Evolutionary conservation across 202 grass and related monocot species (phyloP).

Genomic region (Panicum virgatum): DNA sequence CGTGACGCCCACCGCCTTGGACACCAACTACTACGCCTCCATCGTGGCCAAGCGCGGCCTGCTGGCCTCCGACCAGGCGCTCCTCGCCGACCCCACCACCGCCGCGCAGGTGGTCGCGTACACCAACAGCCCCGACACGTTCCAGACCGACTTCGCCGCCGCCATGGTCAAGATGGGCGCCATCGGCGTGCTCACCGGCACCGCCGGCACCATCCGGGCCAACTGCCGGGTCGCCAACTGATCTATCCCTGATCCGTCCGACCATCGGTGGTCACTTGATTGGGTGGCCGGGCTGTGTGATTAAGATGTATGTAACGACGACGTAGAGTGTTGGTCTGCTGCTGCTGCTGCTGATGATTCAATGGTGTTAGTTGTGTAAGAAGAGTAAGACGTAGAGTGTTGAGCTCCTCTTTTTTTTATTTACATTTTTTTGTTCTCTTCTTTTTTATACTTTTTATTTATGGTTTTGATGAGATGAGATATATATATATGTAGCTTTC

Average conservation of each 20-base stretch:
- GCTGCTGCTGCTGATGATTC: neutral
- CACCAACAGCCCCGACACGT: conserved; percentile 43
- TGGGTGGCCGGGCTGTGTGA: neutral
- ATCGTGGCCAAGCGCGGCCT: conserved; percentile 54
- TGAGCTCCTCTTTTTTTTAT: neutral
- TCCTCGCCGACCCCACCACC: conserved; percentile 44
- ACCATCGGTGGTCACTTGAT: neutral
- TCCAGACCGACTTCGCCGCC: conserved; percentile 56
- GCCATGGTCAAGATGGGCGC: conserved; percentile 78
- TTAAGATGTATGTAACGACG: neutral
- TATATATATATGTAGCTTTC: neutral
- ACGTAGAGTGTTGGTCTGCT: neutral
- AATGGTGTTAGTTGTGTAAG: neutral
- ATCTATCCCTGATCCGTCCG: neutral
- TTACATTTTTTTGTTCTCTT: neutral
- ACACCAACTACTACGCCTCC: conserved; percentile 69
- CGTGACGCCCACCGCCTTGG: conserved; percentile 55
- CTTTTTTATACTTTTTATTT: neutral
- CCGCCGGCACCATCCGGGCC: conserved; percentile 49
- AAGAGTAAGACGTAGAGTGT: neutral
- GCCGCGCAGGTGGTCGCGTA: conserved; percentile 44
- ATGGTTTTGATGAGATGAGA: neutral
- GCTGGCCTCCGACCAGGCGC: conserved; percentile 76
- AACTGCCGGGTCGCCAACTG: conserved; percentile 59
- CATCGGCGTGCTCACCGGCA: conserved; percentile 59